Evolutionary conservation across 2,329 filamentous ascomycete species (phyloP), one percentile per base, ranked within the genome.

Genomic region (Fusarium papillatum): DNA sequence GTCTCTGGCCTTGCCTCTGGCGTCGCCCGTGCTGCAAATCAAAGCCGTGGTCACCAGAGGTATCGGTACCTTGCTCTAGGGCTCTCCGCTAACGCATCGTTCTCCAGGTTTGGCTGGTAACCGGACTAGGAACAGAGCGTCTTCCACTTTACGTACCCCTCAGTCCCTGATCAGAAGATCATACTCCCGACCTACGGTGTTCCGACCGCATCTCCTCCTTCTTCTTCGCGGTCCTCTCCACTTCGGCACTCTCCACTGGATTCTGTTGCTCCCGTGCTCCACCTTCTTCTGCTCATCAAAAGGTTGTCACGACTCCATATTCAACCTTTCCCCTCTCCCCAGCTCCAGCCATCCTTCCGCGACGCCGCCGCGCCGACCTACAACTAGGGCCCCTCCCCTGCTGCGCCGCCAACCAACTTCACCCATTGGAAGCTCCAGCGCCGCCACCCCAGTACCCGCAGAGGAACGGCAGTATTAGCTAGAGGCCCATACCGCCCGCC

Each of bases 51-150:
- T 72, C 71, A 62, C 64, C 38, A 75, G 60, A 75, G 55, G 74
- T 76, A 76, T 76, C 68, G 74, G 74, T 76, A 76, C 74, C 74
- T 76, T 76, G 74, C 74, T 76, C 74, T 76, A 76, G 74, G 74
- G 68, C 64, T 71, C 66, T 76, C 53, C 71, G 71, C 74, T 76
- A 76, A 76, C 74, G 64, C 74, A 76, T 72, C 43, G 43, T 76
- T 69, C 74, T 76, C 74, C 74, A 76, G 74, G 74, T 74, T 72
- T 76, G 74, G 71, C 74, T 76, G 74, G 74, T 60, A 76, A 74
- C 64, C 65, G 68, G 65, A 76, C 74, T 74, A 64, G 73, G 73
- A 66, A 69, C 73, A 74, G 61, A 76, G 61, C 68, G 70, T 71
- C 70, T 76, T 53, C 73, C 68, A 60, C 71, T 66, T 66, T 59